Evolutionary conservation across 441 rosid genomes (phyloP), one percentile per base, ranked within the genome.

Genomic region (Gossypium trilobum): DNA sequence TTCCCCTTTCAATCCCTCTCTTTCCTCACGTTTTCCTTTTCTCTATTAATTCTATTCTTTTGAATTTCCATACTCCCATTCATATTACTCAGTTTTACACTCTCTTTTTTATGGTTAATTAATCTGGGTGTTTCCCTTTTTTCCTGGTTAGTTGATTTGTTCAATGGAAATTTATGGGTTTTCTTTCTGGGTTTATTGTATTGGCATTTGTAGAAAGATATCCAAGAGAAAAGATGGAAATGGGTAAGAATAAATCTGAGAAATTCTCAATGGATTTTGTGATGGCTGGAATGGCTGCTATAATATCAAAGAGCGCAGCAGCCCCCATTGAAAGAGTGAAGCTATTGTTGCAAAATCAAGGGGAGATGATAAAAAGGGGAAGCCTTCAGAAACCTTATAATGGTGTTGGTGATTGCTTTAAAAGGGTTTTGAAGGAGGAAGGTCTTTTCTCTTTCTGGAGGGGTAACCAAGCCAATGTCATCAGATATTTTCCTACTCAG

Each of bases 271-370:
- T 83, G 55, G 91, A 92, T 80, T 89, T 94, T 75, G 36, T 85
- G 60, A 90, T 88, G 94, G 97, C 87, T 62, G 97, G 96, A 50
- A 82, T 79, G 50, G 96, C 91, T 50, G 96, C 99, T 20, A 71
- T 89, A 72, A 79, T 84, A 31, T 83, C 97, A 3, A 92, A 88
- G 84, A 88, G 84, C 64, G 87, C 90, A 22, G 97, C 86, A 10
- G 97, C 99, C 16, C 97, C 99, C 63, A 85, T 94, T 77, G 97
- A 94, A 77, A 87, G 99, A 78, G 99, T 92, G 46, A 94, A 92
- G 85, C 96, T 94, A 75, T 73, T 92, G 83, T 78, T 94, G 64
- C 99, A 92, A 86, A 94, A 89, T 78, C 97, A 92, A 80, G 97
- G 92, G 51, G 99, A 91, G 82, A 84, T 94, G 94, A 72, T 87